Evolutionary conservation across 1,284 basidiomycete genomes (phyloP), one percentile per base, ranked within the genome.

Genomic region (Papiliotrema laurentii): DNA sequence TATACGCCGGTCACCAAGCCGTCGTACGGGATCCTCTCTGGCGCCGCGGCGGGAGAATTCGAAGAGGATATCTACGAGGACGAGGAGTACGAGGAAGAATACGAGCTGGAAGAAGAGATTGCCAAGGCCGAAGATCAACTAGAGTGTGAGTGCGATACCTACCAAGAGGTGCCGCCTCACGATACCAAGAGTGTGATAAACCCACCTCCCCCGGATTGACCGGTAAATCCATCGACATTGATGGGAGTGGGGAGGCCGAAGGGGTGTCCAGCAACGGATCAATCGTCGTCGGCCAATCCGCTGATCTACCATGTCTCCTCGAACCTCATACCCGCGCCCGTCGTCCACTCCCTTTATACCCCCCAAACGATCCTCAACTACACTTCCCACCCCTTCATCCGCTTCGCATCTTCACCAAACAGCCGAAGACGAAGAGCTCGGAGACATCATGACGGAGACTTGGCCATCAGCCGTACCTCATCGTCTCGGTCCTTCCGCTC

Each of bases 401-500:
- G 41, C 30, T 13, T 30, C 36, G 1, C 26, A n/a, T 21, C 36
- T 11, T 18, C 19, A 19, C n/a, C 33, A 19, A 54, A 50, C 49
- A 34, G 59, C 50, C 43, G 56, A 55, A 27, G 52, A 54, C 19
- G 55, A 60, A 36, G 47, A 42, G 28, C 11, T 9, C 13, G 40
- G 45, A 6, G 44, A 47, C 21, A 39, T 46, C 28, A 64, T 60
- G 60, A 38, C 43, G 25, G 60, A 61, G 26, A 49, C 49, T 1
- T 66, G 63, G 63, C 58, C 61, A 13, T 60, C 61, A 11, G 42
- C 49, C 31, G 56, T 56, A 25, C 59, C 59, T 10, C 61, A 66
- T 33, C 51, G 56, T 13, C 45, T 66, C 22, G 61, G 55, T 10
- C 53, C 56, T 31, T 35, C 50, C 4, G 31, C 39, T 27, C 13